Base-by-base conservation (phyloP, 768 basidiomycete species). In the Suillus discolor region DNA sequence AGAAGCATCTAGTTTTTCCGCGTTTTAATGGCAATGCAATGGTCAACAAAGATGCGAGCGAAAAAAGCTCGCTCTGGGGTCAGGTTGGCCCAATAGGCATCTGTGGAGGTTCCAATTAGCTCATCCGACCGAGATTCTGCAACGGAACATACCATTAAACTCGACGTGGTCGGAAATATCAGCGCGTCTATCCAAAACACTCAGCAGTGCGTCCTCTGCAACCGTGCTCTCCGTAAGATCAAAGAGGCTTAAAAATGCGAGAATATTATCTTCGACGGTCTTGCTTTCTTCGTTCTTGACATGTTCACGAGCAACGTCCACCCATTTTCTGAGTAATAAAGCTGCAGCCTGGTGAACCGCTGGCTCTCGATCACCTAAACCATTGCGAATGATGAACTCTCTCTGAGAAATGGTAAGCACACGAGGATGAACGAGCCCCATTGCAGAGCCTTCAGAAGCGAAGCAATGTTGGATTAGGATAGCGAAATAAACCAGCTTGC, bases 331-430 rank as follows among this genome's bases (percentile, higher is more conserved):
- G 18, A 98, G 77, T 57, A 97, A 84, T 2, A 83, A 83, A 2
- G 84, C 88, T 0, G 95, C 90, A 0, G 93, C 93, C 20, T 83
- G 78, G 36, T 88, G 83, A 2, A 98, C 94, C 2, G 78, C 74
- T 0, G 83, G 79, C 65, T 97, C 94, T 31, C 96, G 86, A 77
- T 98, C 97, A 0, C 92, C 89, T 3, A 98, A 81, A 2, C 97
- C 97, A 71, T 92, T 88, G 23, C 85, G 84, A 2, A 97, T 87
- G 57, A 97, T 85, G 28, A 85, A 79, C 71, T 94, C 92, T 13
- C 96, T 82, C 70, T 96, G 92, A 0, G 84, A 78, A 34, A 93
- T 87, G 2, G 84, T 85, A 44, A 98, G 80, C 4, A 81, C 81
- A 4, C 84, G 81, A 1, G 90, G 90, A 67, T 96, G 87, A 1